phyloP scores from a whole-genome alignment of 73 alveolate genomes.

The Tetrahymena thermophila region DNA sequence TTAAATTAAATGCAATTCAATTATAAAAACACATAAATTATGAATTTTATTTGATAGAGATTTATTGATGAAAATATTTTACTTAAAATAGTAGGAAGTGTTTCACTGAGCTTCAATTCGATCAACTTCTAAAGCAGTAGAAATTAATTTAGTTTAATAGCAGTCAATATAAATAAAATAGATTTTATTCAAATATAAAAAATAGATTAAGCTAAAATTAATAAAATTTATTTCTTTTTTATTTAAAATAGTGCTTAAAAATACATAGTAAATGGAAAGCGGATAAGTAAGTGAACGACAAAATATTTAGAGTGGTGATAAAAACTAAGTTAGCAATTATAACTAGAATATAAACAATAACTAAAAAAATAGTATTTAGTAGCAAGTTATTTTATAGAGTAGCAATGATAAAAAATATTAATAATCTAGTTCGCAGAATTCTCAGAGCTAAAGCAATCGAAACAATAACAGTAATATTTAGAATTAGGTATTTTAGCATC shows the following conservation, averaged over 20 bases:
- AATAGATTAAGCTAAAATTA: neutral
- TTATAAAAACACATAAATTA: no score
- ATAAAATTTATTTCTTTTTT: neutral
- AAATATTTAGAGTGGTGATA: neutral
- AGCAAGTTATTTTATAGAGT: neutral
- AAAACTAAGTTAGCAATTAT: neutral
- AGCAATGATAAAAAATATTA: neutral
- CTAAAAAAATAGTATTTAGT: neutral
- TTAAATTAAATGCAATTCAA: no score
- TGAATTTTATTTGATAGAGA: no score
- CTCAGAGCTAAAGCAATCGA: neutral
- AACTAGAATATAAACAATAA: neutral
- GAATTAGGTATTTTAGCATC: neutral
- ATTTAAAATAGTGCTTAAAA: neutral
- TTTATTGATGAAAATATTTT: neutral
- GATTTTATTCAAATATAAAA: neutral
- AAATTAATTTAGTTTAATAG: neutral
- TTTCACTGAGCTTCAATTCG: neutral
- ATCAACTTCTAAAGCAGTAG: neutral
- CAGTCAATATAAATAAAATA: neutral
- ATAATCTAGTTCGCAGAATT: neutral
- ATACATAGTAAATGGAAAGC: neutral
- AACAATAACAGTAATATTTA: neutral
- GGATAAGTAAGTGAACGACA: neutral
- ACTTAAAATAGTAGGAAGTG: neutral